These are phyloP conservation scores for Vanrija humicola DNA, from an alignment of 1,284 basidiomycete species.

Conservation along the genomic window DNA sequence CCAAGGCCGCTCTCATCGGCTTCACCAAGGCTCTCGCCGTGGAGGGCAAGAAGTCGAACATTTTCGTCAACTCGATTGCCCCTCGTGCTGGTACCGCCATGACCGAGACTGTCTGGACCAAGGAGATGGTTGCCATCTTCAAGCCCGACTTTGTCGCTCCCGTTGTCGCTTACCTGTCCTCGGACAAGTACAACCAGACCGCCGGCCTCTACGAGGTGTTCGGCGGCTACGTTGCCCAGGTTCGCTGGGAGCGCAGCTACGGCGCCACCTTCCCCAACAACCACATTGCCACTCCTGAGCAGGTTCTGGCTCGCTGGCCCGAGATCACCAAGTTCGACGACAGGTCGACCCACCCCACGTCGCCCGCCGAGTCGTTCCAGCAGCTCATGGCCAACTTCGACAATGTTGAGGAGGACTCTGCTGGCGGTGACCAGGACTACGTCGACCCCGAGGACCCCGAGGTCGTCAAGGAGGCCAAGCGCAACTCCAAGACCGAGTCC, in stretches of 20 bases:
- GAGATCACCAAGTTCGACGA: constrained; percentile 78
- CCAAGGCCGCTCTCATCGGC: constrained; percentile 90
- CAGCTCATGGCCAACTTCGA: constrained; percentile 78
- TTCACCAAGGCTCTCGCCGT: constrained; percentile 84
- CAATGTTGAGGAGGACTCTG: constrained; percentile 56
- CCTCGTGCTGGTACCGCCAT: constrained; percentile 88
- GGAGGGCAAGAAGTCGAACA: constrained; percentile 88
- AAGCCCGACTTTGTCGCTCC: constrained; percentile 85
- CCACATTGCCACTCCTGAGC: constrained; percentile 69
- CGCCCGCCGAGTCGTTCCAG: constrained; percentile 67
- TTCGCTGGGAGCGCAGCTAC: constrained; percentile 87
- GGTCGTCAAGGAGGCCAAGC: constrained; percentile 79
- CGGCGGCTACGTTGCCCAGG: constrained; percentile 89
- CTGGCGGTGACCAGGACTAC: constrained; percentile 52
- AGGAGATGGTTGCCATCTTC: constrained; percentile 82
- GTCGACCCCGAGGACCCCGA: constrained; percentile 79
- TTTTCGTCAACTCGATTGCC: constrained; percentile 81
- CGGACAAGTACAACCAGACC: constrained; percentile 69
- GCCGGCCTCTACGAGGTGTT: constrained; percentile 82
- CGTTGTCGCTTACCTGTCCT: constrained; percentile 84
- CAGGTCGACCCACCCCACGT: constrained; percentile 70
- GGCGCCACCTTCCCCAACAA: constrained; percentile 73
- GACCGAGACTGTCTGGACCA: constrained; percentile 79
- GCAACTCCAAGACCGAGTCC: constrained; percentile 54
- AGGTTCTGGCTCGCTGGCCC: constrained; percentile 71